phyloP scores from a whole-genome alignment of 352 stramenopile genomes.

The Blastocystis sp. region DNA sequence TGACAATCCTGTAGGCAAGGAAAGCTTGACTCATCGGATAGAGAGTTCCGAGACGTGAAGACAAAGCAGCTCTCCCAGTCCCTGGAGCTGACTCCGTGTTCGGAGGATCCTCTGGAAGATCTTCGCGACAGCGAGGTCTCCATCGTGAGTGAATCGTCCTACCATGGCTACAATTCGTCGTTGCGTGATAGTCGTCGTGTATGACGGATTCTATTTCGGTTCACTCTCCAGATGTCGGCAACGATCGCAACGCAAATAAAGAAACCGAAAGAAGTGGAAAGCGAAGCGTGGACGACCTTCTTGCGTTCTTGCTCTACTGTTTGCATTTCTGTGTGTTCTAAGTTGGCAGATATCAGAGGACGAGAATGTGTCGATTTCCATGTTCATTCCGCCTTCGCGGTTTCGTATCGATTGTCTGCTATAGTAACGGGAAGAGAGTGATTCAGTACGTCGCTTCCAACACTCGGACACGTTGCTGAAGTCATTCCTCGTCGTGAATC shows the following conservation, averaged over 20 bases:
- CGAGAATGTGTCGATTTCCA: neutral
- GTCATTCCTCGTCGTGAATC: neutral
- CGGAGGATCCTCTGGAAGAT: neutral
- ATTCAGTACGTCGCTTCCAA: neutral
- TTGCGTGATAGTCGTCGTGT: neutral
- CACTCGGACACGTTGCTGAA: neutral
- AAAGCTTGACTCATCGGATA: neutral
- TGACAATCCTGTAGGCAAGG: neutral
- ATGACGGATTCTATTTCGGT: no score
- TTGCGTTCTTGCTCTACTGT: neutral
- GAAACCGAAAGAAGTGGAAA: neutral
- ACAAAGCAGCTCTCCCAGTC: neutral
- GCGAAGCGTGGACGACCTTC: neutral
- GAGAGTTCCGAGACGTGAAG: neutral
- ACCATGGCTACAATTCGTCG: neutral
- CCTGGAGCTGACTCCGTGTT: neutral
- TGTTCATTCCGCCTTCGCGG: neutral
- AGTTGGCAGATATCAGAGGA: neutral
- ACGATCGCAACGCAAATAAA: neutral
- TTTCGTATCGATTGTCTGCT: neutral
- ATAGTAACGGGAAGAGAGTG: neutral
- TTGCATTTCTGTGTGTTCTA: no score
- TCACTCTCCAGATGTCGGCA: neutral
- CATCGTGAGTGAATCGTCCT: neutral
- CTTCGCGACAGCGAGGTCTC: neutral